Conservation (phyloP, 257 asterid genomes). For the Lycium barbarum region DNA sequence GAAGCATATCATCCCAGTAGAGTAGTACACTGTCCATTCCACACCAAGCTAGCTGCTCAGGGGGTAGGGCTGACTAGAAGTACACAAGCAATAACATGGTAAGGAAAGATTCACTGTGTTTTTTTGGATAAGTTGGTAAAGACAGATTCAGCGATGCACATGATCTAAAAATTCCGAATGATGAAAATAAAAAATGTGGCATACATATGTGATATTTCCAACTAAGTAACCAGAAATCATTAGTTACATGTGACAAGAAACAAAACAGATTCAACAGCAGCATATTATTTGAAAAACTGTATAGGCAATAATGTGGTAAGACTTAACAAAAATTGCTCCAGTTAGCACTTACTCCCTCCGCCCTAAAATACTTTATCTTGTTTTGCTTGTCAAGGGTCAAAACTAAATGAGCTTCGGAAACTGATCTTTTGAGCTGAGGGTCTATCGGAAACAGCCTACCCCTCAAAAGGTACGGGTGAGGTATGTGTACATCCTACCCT, state of each 20-base stretch:
- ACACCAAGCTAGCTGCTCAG: conserved; percentile 97
- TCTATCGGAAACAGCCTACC: no score
- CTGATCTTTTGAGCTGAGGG: no score
- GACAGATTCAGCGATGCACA: background rate
- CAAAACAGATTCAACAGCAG: background rate
- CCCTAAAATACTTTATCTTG: no score
- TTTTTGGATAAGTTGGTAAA: background rate
- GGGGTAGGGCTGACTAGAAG: conserved; percentile 86
- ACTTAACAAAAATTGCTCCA: background rate
- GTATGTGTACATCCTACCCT: no score
- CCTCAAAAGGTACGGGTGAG: no score
- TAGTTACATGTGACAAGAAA: background rate
- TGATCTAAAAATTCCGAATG: background rate
- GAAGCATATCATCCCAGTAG: conserved; percentile 93
- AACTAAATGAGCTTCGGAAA: no score
- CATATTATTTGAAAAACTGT: background rate
- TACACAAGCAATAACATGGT: conserved; percentile 27
- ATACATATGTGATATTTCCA: background rate
- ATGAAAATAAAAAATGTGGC: background rate
- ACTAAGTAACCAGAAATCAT: background rate
- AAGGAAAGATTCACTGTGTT: background rate
- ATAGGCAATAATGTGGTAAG: conserved; percentile 4
- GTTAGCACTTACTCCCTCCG: background rate
- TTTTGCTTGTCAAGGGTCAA: no score
- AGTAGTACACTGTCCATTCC: conserved; percentile 94